Base-by-base conservation (phyloP, 352 stramenopile genomes). In the Pythium myriotylum region DNA sequence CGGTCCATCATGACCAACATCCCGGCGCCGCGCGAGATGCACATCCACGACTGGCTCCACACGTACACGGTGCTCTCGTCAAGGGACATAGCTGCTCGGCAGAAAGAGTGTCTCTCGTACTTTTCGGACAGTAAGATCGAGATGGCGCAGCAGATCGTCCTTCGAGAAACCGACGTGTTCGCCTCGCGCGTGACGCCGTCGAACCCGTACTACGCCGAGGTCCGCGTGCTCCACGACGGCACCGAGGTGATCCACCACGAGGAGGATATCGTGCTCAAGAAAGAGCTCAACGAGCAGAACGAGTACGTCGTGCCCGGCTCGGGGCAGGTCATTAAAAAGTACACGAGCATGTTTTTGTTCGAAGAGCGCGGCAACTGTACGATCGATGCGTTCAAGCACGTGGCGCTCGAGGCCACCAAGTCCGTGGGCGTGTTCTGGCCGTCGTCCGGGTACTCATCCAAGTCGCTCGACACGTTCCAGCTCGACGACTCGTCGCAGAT, bases 31-130 rank as follows among this genome's bases (percentile, higher is more conserved):
- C 69, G 72, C 20, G 82, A 84, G 45, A 68, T 91, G 20, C 68
- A 88, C 48, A 86, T 91, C 62, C 77, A 91, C 58, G 79, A 91
- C 67, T 88, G 79, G 77, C 76, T 91, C 52, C 79, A 91, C 68
- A 86, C 79, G 66, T 91, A 85, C 65, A 88, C 81, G 12, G 65
- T 74, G 5, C 59, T 91, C 41, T 73, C 68, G 3, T 74, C 63
- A 0, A 42, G 59, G 2, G 68, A 86, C 24, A n/a, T 35, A 0
- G 16, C 66, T 0, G 59, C 65, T 1, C 68, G 78, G 3, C 67
- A 66, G 20, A 78, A 73, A 16, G 77, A 91, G 58, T 86, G 86
- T 43, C 27, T 77, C 17, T 61, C 65, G 26, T 73, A 69, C 43
- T 85, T 91, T 27, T 69, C 72, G 0, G 67, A 72, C 24, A 88